Evolutionary conservation across 805 yeast genomes (phyloP), one percentile per base, ranked within the genome.

Genomic region (Candida germanica): DNA sequence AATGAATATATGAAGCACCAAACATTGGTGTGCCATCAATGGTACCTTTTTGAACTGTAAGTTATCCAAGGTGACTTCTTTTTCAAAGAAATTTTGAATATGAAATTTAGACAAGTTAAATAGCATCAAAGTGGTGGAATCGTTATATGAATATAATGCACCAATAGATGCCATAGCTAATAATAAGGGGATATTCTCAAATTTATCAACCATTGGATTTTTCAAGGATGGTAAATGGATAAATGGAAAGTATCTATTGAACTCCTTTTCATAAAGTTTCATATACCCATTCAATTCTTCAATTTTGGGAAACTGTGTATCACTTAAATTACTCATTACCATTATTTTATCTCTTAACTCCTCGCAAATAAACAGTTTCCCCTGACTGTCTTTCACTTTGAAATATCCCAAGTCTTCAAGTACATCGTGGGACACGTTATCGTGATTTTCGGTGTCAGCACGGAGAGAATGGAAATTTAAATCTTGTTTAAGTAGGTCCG

Each of bases 161-260:
- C 98, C 98, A 39, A 89, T 77, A 11, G 95, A 82, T 1, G 93
- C 83, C 75, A 88, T 83, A 2, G 94, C 78, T 36, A 88, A 64
- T 5, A 87, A 55, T 30, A 89, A 67, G 2, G 95, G 89, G 54
- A 79, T 57, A 59, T 71, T 53, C 54, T 71, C 61, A 66, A 63
- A 64, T 39, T 57, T 59, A 31, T 64, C 63, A n/a, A 55, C 62
- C 54, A 50, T 47, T 2, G 69, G 64, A 28, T 53, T 58, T 31
- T 56, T 42, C 76, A 69, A 32, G 73, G 74, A 56, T 14, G 86
- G 85, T 30, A 83, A 62, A 59, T 88, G 96, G 44, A 89, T 76
- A 54, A 88, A 87, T 16, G 94, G 89, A 59, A 87, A 82, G 54
- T 83, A 88, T 38, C 76, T 77, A 62, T 84, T 83, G 59, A 87